These are phyloP conservation scores for Fusarium duplospermum DNA, from an alignment of 2,329 filamentous ascomycete genomes.

Conservation along the genomic window DNA sequence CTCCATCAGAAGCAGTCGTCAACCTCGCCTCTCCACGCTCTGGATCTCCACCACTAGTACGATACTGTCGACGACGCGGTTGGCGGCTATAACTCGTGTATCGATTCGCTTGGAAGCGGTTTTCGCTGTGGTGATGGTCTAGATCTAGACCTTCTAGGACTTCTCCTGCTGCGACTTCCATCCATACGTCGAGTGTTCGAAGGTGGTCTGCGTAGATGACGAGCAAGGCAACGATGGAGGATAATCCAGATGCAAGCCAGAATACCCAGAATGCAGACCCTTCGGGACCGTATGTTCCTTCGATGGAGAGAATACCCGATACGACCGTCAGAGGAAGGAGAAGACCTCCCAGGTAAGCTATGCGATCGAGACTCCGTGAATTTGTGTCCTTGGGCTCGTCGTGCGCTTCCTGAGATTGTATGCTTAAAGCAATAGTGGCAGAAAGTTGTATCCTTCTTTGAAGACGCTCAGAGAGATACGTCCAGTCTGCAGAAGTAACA, in stretches of 20 bases:
- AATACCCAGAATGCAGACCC: constrained; percentile 60
- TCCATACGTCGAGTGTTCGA: constrained; percentile 59
- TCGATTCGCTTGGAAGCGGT: constrained; percentile 24
- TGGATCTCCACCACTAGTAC: constrained; percentile 33
- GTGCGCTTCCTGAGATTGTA: constrained; percentile 12
- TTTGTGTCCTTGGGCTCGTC: constrained; percentile 46
- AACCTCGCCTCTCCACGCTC: constrained; percentile 49
- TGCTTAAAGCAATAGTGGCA: constrained; percentile 9
- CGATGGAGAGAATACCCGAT: constrained; percentile 60
- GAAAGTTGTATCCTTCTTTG: constrained; percentile 41
- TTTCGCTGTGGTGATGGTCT: constrained; percentile 4
- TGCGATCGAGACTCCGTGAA: constrained; percentile 57
- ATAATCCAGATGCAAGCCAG: constrained; percentile 57
- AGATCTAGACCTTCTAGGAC: constrained; percentile 42
- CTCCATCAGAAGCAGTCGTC: constrained; percentile 44
- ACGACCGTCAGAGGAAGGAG: constrained; percentile 62
- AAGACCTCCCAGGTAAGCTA: constrained; percentile 62
- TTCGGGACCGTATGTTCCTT: constrained; percentile 57
- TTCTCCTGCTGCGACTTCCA: constrained; percentile 52
- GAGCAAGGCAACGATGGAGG: constrained; percentile 52
- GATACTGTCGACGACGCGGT: constrained; percentile 43
- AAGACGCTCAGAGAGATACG: constrained; percentile 33
- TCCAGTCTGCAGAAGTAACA: constrained; percentile 36
- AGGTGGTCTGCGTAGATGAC: constrained; percentile 63
- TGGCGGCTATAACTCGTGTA: constrained; percentile 36